Conservation (phyloP, 345 rosid genomes). For the Ailanthus altissimus region DNA sequence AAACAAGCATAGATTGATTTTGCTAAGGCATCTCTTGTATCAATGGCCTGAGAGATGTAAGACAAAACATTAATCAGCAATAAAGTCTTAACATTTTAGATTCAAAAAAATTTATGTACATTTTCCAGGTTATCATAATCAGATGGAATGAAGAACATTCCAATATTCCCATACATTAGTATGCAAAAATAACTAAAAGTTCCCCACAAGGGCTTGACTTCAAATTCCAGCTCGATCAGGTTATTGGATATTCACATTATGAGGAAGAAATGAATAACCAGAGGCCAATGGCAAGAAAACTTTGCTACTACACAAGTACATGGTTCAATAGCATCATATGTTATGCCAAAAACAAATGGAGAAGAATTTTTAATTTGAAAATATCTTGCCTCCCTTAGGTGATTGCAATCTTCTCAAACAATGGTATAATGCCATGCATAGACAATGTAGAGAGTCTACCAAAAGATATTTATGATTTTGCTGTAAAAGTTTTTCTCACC, state of each 20-base stretch:
- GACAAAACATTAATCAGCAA: slow-evolving; percentile 1
- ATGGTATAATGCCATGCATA: not conserved
- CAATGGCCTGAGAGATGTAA: slow-evolving; percentile 65
- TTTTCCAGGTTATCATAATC: not conserved
- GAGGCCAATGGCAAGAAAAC: not conserved
- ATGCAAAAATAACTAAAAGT: not conserved
- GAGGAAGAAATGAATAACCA: not conserved
- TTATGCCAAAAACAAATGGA: not conserved
- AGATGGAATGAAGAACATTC: slow-evolving; percentile 3
- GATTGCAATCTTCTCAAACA: not conserved
- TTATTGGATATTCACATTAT: not conserved
- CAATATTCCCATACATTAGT: not conserved
- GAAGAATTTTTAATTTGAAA: slow-evolving; percentile 3
- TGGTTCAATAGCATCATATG: not conserved
- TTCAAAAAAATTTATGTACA: not conserved
- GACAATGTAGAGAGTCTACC: not conserved
- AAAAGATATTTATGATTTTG: slow-evolving; percentile 6
- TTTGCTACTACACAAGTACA: not conserved
- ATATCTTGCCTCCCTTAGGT: not conserved
- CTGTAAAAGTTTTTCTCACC: slow-evolving; percentile 43
- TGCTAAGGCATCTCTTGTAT: slow-evolving; percentile 91
- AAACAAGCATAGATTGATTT: slow-evolving; percentile 90
- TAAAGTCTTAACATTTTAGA: slow-evolving; percentile 6
- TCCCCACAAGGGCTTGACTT: not conserved
- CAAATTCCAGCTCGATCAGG: not conserved